Percentiles rank a stretch among this genome's conserved stretches.
Conservation (phyloP, 2,329 filamentous ascomycete genomes). For the Beauveria pseudobassiana region DNA sequence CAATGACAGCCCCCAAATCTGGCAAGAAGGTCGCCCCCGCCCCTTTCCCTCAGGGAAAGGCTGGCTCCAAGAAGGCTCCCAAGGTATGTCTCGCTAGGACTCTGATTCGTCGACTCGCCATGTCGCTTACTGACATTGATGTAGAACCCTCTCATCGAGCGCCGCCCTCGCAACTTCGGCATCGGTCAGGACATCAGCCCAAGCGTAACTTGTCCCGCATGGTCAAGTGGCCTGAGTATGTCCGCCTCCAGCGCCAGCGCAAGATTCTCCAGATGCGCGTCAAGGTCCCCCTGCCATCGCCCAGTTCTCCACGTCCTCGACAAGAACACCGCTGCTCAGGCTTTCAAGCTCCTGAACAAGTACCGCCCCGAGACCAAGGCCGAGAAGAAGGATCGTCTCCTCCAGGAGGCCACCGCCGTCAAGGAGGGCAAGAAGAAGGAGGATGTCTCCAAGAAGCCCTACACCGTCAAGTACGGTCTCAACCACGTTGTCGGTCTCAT, state of each 20-base stretch:
- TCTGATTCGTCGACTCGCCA: neutral
- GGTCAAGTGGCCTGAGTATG: slow-evolving; percentile 99
- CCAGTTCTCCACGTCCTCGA: slow-evolving; percentile 97
- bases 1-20: slow-evolving; percentile 99
- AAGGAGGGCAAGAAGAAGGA: slow-evolving; percentile 99
- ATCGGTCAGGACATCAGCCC: slow-evolving; percentile 99
- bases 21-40: slow-evolving; percentile 98
- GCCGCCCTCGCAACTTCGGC: slow-evolving; percentile 93
- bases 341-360: slow-evolving; percentile 99
- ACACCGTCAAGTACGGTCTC: slow-evolving; percentile 98
- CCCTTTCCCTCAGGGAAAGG: slow-evolving; percentile 93
- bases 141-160: slow-evolving; percentile 99
- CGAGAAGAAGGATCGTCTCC: slow-evolving; percentile 99
- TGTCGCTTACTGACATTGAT: neutral
- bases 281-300: slow-evolving; percentile 95
- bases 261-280: slow-evolving; percentile 97
- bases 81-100: slow-evolving; percentile 62
- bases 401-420: slow-evolving; percentile 96
- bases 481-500: slow-evolving; percentile 98
- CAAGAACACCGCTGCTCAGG: slow-evolving; percentile 92
- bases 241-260: slow-evolving; percentile 88
- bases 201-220: slow-evolving; percentile 92
- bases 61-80: slow-evolving; percentile 83
- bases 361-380: slow-evolving; percentile 98
- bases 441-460: slow-evolving; percentile 99